Evolutionary conservation across 83 land plant genomes (phyloP).

Genomic region (Isoetes engelmannii): DNA sequence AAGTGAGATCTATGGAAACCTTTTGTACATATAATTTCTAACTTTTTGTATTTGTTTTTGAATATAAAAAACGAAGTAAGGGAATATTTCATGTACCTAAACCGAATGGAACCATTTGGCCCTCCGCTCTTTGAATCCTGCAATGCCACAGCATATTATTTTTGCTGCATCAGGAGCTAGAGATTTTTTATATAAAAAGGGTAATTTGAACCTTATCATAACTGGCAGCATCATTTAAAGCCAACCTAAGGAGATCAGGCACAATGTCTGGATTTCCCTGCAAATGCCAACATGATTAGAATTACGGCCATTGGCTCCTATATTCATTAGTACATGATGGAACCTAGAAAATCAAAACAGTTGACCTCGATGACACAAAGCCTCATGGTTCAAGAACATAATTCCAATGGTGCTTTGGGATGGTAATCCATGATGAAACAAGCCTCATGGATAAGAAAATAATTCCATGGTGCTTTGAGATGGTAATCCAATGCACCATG

Average conservation of each 20-base stretch:
- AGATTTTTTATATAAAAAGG: no score
- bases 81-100: conserved; percentile 41
- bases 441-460: neutral
- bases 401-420: neutral
- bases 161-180: neutral
- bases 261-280: conserved; percentile 77
- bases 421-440: neutral
- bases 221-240: conserved; percentile 83
- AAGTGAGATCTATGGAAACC: neutral
- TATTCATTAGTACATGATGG: neutral
- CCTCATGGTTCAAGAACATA: neutral
- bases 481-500: no score
- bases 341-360: neutral
- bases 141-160: conserved; percentile 1
- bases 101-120: conserved; percentile 86
- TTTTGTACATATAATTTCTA: neutral
- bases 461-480: neutral
- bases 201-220: conserved; percentile 67
- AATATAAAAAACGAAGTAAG: neutral
- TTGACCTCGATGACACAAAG: neutral
- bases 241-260: conserved; percentile 61
- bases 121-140: conserved; percentile 94
- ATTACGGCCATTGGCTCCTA: neutral
- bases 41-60: neutral
- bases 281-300: conserved; percentile 4